A percentile compares a stretch with the other conserved stretches of the same genome.
Conservation (phyloP, 768 basidiomycete genomes). For the Boletus edulis region DNA sequence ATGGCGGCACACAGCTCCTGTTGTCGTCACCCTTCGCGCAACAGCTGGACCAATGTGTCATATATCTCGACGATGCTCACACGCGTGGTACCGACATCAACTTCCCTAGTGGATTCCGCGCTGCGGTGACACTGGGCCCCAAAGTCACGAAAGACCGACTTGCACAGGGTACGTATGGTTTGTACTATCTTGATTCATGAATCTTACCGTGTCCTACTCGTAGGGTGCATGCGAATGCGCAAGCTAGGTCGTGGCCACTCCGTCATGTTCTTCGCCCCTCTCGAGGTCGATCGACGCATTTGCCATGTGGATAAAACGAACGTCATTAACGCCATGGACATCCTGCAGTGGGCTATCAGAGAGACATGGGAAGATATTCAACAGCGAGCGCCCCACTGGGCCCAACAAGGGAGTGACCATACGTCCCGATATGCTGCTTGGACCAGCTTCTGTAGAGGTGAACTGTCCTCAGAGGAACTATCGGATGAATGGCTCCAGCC, state of each 20-base stretch:
- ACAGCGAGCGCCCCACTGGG: constrained; percentile 41
- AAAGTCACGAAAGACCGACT: constrained; percentile 18
- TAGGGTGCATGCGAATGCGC: constrained; percentile 57
- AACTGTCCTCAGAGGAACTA: constrained; percentile 7
- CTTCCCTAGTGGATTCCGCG: constrained; percentile 14
- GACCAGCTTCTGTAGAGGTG: constrained; percentile 12
- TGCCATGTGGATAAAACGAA: constrained; percentile 22
- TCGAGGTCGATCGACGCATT: constrained; percentile 42
- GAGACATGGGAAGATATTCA: constrained; percentile 44
- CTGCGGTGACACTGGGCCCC: constrained; percentile 14
- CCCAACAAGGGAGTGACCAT: constrained; percentile 41
- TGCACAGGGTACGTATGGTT: constrained; percentile 8
- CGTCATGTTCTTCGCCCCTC: constrained; percentile 47
- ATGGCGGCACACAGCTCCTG: constrained; percentile 29
- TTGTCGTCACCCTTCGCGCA: constrained; percentile 32
- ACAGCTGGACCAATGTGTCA: constrained; percentile 33
- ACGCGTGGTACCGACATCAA: constrained; percentile 20
- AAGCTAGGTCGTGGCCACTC: constrained; percentile 48
- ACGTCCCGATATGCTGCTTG: constrained; percentile 25
- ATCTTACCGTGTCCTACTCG: constrained; percentile 5
- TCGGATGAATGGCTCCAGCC: constrained; percentile 37
- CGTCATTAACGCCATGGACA: constrained; percentile 25
- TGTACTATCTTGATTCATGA: background rate
- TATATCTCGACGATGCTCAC: constrained; percentile 19
- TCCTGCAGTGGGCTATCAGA: constrained; percentile 44